Conservation (phyloP, 495 filamentous ascomycete species). For the Trichocladium uniseriatum region DNA sequence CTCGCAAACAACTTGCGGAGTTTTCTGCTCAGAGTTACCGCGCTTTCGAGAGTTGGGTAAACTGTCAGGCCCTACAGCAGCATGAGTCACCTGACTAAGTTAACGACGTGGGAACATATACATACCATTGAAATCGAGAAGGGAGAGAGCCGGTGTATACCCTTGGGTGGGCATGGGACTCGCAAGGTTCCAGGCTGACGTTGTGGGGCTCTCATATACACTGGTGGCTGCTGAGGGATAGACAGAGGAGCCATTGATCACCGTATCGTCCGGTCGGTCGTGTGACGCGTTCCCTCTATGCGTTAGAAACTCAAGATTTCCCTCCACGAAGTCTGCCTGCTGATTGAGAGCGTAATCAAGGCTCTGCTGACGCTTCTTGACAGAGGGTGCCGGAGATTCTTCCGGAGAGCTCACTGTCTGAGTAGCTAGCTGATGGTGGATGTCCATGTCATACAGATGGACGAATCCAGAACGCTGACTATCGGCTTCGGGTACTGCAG, state of each 20-base stretch:
- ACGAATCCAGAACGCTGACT: slow-evolving; percentile 18
- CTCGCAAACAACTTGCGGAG: no score
- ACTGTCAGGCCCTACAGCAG: no score
- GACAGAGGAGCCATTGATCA: slow-evolving; percentile 16
- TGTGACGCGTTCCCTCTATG: background rate
- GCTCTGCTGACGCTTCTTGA: background rate
- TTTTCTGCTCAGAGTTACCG: no score
- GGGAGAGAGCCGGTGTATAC: background rate
- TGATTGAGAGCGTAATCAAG: background rate
- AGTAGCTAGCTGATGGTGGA: slow-evolving; percentile 17
- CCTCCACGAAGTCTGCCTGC: no score
- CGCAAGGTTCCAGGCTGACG: slow-evolving; percentile 7
- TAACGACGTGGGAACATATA: background rate
- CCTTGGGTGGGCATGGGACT: background rate
- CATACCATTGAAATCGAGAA: slow-evolving; percentile 14
- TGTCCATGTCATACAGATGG: slow-evolving; percentile 25
- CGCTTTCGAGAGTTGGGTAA: no score
- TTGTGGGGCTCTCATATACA: slow-evolving; percentile 6
- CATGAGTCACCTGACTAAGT: no score
- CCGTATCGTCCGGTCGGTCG: background rate
- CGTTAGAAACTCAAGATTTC: no score
- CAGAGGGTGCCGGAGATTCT: slow-evolving; percentile 9
- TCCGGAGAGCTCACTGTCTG: slow-evolving; percentile 14
- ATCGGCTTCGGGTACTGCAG: slow-evolving; percentile 9
- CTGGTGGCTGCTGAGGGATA: slow-evolving; percentile 19